Base-by-base conservation (phyloP, 192 early-diverging fungal species). In the Podila epicladia region DNA sequence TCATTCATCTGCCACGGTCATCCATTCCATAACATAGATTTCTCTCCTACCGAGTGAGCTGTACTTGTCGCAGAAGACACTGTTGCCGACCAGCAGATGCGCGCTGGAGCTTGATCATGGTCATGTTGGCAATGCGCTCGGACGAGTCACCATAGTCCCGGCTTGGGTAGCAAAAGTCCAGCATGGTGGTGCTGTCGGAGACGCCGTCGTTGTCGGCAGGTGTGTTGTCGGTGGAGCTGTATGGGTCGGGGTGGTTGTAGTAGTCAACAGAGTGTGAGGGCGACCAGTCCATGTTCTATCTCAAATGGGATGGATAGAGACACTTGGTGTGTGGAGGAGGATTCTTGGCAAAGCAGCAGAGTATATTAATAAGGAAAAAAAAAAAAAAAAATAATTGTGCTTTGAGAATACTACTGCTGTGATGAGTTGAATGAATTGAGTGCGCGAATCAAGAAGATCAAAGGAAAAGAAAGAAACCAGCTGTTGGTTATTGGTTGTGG, bases 51-150 rank as follows among this genome's bases (percentile, higher is more conserved):
- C 74, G 67, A 7, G 74, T 61, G 13, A 76, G 68, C 28, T 76
- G 74, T 19, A 76, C 74, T 35, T 76, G 74, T 0, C 68, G 67
- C 2, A 70, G 35, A 29, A 76, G 35, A 0, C 62, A 70, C 1
- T 76, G 63, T 5, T 69, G 67, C 5, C 74, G 35, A 19, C 74
- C 74, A 0, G 67, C 65, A 4, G 74, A 76, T 9, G 68, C 60
- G 13, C 65, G 67, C 55, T 76, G 74, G n/a, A 76, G 55, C 17
- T 76, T 76, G 41, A 65, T 61, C 19, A 69, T 55, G 33, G 67
- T 70, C 8, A 76, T 45, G 35, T 76, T 64, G 9, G 64, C 67
- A 61, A 76, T 60, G 32, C 48, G 74, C 17, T 76, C 74, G 9
- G 68, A 41, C 62, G 62, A 31, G 35, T 70, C 73, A n/a, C 62